A percentile compares a stretch with the other conserved stretches of the same genome.
These are phyloP conservation scores for Melaleuca quinquenervia DNA, from an alignment of 345 rosid species.

Conservation along the genomic window DNA sequence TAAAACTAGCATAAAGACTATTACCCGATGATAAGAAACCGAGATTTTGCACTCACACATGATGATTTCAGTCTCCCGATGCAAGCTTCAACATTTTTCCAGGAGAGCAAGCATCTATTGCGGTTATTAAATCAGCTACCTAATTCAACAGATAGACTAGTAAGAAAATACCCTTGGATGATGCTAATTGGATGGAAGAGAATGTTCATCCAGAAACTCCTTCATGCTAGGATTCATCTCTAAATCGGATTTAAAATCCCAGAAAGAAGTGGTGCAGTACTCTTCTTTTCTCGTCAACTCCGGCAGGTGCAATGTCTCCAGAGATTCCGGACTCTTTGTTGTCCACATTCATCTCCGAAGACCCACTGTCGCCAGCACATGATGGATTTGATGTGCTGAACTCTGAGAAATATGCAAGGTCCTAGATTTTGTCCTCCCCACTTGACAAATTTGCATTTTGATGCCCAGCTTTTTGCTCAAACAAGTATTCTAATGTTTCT, in stretches of 20 bases:
- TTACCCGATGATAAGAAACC: background rate
- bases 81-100: background rate
- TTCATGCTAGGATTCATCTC: background rate
- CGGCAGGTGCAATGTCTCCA: background rate
- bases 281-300: background rate
- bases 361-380: background rate
- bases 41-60: background rate
- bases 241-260: background rate
- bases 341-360: background rate
- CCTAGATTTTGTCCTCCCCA: background rate
- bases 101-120: background rate
- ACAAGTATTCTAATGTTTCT: background rate
- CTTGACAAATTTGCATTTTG: conserved; percentile 7
- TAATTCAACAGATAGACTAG: background rate
- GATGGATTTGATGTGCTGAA: background rate
- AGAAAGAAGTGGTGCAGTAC: background rate
- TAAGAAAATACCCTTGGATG: background rate
- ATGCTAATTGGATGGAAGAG: background rate
- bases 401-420: background rate
- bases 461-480: conserved; percentile 14
- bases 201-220: background rate
- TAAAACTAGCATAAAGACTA: background rate
- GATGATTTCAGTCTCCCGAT: background rate
- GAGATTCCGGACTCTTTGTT: background rate
- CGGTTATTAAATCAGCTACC: background rate